Conservation (phyloP, 805 yeast species). For the Pichia deserticola region DNA sequence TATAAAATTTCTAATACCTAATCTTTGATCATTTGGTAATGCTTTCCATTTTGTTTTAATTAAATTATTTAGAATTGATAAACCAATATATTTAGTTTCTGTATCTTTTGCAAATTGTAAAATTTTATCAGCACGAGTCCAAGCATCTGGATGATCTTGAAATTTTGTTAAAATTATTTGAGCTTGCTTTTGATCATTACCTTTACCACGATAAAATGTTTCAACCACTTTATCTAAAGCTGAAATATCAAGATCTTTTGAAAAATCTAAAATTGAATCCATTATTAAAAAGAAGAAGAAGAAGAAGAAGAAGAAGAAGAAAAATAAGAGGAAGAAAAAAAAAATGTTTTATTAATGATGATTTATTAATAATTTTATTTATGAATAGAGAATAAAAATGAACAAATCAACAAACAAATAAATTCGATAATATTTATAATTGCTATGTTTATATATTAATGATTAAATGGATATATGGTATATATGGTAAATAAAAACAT, state of each 20-base stretch:
- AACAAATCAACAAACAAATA: too few species aligned
- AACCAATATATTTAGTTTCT: slow-evolving; percentile 87
- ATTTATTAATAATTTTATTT: too few species aligned
- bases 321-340: too few species aligned
- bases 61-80: slow-evolving; percentile 81
- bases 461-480: too few species aligned
- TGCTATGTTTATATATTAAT: too few species aligned
- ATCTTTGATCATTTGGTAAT: slow-evolving; percentile 78
- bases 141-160: slow-evolving; percentile 91
- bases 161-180: slow-evolving; percentile 68
- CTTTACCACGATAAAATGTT: slow-evolving; percentile 74
- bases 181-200: slow-evolving; percentile 65
- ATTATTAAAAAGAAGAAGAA: slow-evolving; percentile 33
- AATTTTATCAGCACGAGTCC: slow-evolving; percentile 91
- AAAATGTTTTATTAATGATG: too few species aligned
- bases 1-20: slow-evolving; percentile 88
- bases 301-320: too few species aligned
- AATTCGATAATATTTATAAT: too few species aligned
- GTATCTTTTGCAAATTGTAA: slow-evolving; percentile 70
- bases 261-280: slow-evolving; percentile 86
- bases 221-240: slow-evolving; percentile 79
- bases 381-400: too few species aligned
- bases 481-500: too few species aligned
- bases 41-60: slow-evolving; percentile 92
- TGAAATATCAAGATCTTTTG: slow-evolving; percentile 71